These are phyloP conservation scores for Calophaca sinica DNA, from an alignment of 306 rosid species.

Conservation along the genomic window DNA sequence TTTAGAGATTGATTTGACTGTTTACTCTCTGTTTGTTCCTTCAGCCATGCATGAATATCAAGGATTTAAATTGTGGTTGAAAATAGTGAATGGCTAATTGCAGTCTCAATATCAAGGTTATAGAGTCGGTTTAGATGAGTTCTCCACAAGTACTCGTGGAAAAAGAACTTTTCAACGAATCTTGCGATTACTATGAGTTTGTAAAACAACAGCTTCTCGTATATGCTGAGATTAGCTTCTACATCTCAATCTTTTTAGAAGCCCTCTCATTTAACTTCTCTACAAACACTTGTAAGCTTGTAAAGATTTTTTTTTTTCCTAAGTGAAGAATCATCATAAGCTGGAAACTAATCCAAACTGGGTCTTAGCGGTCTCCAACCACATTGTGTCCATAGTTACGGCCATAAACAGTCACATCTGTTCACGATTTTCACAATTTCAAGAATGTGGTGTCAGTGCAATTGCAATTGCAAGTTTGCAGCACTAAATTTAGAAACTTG, in stretches of 20 bases:
- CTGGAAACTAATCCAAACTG: neutral
- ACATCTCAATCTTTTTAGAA: too few species aligned
- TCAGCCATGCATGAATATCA: constrained; percentile 4
- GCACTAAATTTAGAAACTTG: neutral
- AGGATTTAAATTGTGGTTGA: neutral
- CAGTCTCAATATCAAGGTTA: neutral
- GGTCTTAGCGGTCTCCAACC: neutral
- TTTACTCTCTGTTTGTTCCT: neutral
- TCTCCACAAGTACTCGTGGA: too few species aligned
- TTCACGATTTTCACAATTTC: constrained; percentile 6
- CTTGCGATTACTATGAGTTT: too few species aligned
- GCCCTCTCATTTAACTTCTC: too few species aligned
- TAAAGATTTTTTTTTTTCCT: too few species aligned
- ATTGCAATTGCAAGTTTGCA: too few species aligned
- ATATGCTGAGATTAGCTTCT: too few species aligned
- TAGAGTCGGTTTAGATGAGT: too few species aligned
- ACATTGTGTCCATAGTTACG: neutral
- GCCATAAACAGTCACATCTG: neutral
- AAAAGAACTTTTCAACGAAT: too few species aligned
- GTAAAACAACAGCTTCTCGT: too few species aligned
- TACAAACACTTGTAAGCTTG: too few species aligned
- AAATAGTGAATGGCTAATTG: neutral
- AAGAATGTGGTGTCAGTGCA: neutral
- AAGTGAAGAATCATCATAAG: neutral
- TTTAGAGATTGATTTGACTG: neutral